Evolutionary conservation across 2,329 filamentous ascomycete species (phyloP), one percentile per base, ranked within the genome.

Genomic region (Trichoderma brevicompactum): DNA sequence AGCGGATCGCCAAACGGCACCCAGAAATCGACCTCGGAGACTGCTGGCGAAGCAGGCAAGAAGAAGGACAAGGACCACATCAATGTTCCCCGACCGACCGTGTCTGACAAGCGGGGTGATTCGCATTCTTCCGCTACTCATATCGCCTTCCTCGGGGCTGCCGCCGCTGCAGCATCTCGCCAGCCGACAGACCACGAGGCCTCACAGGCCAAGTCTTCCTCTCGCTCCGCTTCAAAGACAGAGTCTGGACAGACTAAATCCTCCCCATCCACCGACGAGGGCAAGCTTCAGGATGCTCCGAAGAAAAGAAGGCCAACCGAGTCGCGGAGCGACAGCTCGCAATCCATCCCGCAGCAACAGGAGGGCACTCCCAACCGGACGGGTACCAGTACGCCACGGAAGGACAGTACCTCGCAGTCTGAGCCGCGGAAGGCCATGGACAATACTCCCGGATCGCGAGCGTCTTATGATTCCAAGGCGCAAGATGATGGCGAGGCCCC

Each of bases 81-180:
- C 72, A 79, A 76, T 68, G 52, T 13, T n/a, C 79, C 40, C 83
- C 81, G 73, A 73, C 61, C 77, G n/a, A 70, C 76, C 2, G 69
- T 78, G 15, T 69, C 76, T 3, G 81, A 85, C 59, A 83, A 78
- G 70, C 82, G 81, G 54, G 73, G 72, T 15, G 83, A 84, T 49
- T 84, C 83, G 1, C 79, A 81, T 64, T 75, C 80, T 66, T 85
- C 88, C 2, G 93, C 92, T 15, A 92, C 93, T n/a, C 93, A 97
- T 73, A 96, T 96, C 71, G 91, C 92, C 23, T 96, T 93, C 74
- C 92, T 96, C 75, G 92, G 96, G 72, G 95, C 94, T 7, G 54
- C 54, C 28, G 41, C 41, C 1, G 56, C 56, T 2, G 59, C 59
- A n/a, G 28, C 59, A 34, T 23, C 59, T n/a, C 48, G 52, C 32